A percentile compares a stretch with the other conserved stretches of the same genome.
Conservation (phyloP, 495 filamentous ascomycete species). For the Articulospora tetracladia region DNA sequence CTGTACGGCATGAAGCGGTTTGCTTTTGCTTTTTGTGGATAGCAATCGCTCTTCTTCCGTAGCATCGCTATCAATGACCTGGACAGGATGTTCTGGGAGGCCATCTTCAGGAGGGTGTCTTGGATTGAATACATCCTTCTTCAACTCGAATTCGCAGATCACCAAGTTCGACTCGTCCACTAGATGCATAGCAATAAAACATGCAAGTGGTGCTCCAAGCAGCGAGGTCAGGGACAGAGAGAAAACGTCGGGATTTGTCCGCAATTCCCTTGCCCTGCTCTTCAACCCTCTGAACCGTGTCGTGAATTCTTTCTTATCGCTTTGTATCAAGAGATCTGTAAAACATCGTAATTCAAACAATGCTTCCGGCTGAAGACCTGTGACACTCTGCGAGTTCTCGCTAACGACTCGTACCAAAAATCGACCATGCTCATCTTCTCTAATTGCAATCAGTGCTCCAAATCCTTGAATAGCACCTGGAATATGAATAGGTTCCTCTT, state of each 20-base stretch:
- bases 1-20: conserved; percentile 12
- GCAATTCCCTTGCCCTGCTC: background rate
- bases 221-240: conserved; percentile 6
- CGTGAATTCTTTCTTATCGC: conserved; percentile 12
- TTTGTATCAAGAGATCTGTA: conserved; percentile 6
- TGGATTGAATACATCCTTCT: conserved; percentile 13
- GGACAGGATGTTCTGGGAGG: conserved; percentile 5
- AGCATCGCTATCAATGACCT: background rate
- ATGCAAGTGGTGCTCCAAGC: background rate
- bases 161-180: conserved; percentile 1
- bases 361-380: conserved; percentile 7
- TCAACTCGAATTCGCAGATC: conserved; percentile 18
- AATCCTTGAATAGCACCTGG: conserved; percentile 20
- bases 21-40: conserved; percentile 4
- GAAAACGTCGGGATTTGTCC: conserved; percentile 15
- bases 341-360: conserved; percentile 17
- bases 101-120: background rate
- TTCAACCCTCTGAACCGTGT: background rate
- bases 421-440: background rate
- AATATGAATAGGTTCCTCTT: conserved; percentile 18
- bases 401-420: conserved; percentile 12
- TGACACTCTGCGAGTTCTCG: conserved; percentile 14
- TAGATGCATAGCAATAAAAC: conserved; percentile 16
- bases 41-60: conserved; percentile 1
- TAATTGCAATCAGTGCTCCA: conserved; percentile 17